Evolutionary conservation across 2,329 filamentous ascomycete genomes (phyloP).

Genomic region (Exophiala sideris): DNA sequence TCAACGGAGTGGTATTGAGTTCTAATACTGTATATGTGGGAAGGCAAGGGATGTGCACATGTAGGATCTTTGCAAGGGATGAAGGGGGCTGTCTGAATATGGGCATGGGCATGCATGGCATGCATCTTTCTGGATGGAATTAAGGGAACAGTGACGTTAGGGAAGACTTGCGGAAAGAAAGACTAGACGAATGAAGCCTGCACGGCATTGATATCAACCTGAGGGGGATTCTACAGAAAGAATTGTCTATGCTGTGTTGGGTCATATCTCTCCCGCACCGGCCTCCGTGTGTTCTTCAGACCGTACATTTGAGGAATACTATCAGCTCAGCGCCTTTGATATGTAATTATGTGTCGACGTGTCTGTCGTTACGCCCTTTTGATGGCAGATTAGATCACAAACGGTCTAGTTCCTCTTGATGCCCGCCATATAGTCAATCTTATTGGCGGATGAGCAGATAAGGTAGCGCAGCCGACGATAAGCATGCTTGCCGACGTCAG

Average conservation of each 20-base stretch:
- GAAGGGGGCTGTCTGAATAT: constrained; percentile 21
- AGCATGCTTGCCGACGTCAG: constrained; percentile 9
- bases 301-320: too few relatives aligned
- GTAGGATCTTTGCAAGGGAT: constrained; percentile 1
- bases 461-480: constrained; percentile 1
- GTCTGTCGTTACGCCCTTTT: background rate
- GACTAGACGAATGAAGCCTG: background rate
- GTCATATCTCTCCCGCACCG: too few relatives aligned
- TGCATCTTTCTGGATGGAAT: too few relatives aligned
- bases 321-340: too few relatives aligned
- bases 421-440: background rate
- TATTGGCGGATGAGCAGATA: constrained; percentile 8
- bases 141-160: too few relatives aligned
- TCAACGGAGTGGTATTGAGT: constrained; percentile 1
- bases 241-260: too few relatives aligned
- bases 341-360: too few relatives aligned
- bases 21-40: constrained; percentile 8
- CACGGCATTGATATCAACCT: too few relatives aligned
- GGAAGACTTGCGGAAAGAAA: background rate
- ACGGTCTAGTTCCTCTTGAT: background rate
- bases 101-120: background rate
- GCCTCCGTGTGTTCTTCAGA: too few relatives aligned
- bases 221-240: too few relatives aligned
- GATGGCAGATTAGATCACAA: background rate
- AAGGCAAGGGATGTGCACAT: constrained; percentile 1